Percentiles rank a stretch among this genome's conserved stretches.
Conservation (phyloP, 2,329 filamentous ascomycete genomes). For the Teratosphaeria nubilosa region DNA sequence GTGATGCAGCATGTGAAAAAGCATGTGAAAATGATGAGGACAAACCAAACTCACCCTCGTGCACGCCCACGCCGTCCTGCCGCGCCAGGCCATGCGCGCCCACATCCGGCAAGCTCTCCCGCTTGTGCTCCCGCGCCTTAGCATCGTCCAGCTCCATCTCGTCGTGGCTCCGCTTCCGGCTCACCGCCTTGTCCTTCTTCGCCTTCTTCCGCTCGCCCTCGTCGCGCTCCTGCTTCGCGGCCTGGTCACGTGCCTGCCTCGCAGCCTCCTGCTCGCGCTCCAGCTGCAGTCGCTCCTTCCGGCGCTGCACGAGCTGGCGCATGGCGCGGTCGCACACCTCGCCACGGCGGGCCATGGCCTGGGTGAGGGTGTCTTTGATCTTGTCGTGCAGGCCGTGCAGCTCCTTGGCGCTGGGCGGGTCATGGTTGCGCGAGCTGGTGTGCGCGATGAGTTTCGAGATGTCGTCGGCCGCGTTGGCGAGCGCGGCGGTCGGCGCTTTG, state of each 20-base stretch:
- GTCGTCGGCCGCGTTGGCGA: constrained; percentile 42
- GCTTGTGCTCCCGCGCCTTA: constrained; percentile 59
- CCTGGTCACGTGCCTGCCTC: constrained; percentile 40
- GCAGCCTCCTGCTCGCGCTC: constrained; percentile 42
- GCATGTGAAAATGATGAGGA: background rate
- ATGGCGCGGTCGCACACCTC: constrained; percentile 63
- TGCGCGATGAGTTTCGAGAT: constrained; percentile 61
- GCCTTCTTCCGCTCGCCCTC: constrained; percentile 13
- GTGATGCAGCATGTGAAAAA: background rate
- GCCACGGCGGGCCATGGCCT: constrained; percentile 42
- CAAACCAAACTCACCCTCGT: constrained; percentile 42
- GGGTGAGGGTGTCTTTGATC: constrained; percentile 47
- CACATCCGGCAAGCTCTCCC: constrained; percentile 38
- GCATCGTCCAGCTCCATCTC: constrained; percentile 33
- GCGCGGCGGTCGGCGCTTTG: constrained; percentile 46
- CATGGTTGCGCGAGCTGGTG: constrained; percentile 32
- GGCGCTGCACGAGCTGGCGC: constrained; percentile 55
- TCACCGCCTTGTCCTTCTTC: constrained; percentile 18
- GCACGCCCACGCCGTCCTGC: constrained; percentile 53
- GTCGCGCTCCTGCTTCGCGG: constrained; percentile 9
- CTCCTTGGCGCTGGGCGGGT: constrained; percentile 47
- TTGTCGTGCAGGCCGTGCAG: constrained; percentile 55
- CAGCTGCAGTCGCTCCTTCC: constrained; percentile 51
- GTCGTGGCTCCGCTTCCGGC: constrained; percentile 22
- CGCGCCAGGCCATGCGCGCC: constrained; percentile 54